phyloP scores from a whole-genome alignment of 768 basidiomycete species.

The Xerocomus spinulosus region DNA sequence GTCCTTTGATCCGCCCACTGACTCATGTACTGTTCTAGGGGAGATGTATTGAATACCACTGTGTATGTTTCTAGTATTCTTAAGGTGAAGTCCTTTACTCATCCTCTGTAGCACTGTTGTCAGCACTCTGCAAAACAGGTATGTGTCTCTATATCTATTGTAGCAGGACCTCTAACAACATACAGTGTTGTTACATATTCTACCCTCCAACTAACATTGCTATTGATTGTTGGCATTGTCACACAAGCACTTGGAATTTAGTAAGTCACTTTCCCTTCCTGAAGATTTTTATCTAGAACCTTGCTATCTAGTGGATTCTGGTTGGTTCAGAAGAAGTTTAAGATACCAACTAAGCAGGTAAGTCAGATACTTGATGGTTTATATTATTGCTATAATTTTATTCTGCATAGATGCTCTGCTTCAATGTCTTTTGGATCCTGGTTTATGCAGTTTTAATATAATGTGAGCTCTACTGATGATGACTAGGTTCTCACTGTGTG shows the following conservation, averaged over 20 bases:
- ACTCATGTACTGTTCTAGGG: conserved; percentile 47
- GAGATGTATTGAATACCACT: conserved; percentile 70
- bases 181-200: conserved; percentile 65
- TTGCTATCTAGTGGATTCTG: conserved; percentile 50
- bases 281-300: background rate
- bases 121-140: conserved; percentile 69
- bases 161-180: conserved; percentile 4
- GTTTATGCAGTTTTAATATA: conserved; percentile 33
- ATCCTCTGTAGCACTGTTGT: conserved; percentile 54
- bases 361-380: background rate
- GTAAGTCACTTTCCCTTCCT: conserved; percentile 33
- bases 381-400: background rate
- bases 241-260: conserved; percentile 66
- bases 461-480: background rate
- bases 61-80: conserved; percentile 42
- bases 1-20: background rate
- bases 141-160: background rate
- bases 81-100: conserved; percentile 1
- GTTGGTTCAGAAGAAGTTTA: conserved; percentile 61
- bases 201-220: conserved; percentile 62
- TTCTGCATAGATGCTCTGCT: conserved; percentile 62
- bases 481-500: conserved; percentile 58
- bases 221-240: conserved; percentile 62
- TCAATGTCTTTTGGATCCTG: conserved; percentile 71
- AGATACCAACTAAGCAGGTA: conserved; percentile 58